These are phyloP conservation scores for Collybiopsis confluens DNA, from an alignment of 768 basidiomycete species.

Conservation along the genomic window DNA sequence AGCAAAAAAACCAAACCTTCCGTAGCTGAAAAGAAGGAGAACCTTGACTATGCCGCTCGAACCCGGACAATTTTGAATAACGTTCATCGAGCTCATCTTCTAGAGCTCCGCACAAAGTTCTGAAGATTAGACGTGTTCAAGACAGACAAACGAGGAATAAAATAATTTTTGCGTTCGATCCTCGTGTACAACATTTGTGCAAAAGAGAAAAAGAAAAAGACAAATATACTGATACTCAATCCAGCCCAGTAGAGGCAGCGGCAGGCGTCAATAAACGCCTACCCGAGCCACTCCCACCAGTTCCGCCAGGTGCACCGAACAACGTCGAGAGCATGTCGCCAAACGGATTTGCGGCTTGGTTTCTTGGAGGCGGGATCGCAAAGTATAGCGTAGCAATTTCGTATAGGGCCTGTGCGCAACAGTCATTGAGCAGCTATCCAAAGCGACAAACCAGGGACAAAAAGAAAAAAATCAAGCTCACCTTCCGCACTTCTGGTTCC, in stretches of 20 bases:
- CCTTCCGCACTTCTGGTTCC: conserved; percentile 58
- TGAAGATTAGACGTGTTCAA: too few species aligned
- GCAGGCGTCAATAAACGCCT: conserved; percentile 46
- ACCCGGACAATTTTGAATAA: too few species aligned
- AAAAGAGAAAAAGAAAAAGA: too few species aligned
- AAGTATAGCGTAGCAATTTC: conserved; percentile 80
- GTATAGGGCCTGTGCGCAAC: conserved; percentile 47
- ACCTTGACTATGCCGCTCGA: too few species aligned
- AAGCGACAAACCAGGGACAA: too few species aligned
- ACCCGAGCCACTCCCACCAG: conserved; percentile 30
- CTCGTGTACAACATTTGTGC: too few species aligned
- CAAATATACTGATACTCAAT: conserved; percentile 21
- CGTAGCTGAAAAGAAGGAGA: too few species aligned
- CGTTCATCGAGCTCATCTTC: too few species aligned
- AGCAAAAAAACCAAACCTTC: too few species aligned
- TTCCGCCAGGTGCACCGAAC: conserved; percentile 77
- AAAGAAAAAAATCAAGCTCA: too few species aligned
- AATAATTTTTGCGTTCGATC: neutral
- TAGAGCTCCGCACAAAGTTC: too few species aligned
- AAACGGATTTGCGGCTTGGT: conserved; percentile 71
- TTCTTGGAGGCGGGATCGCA: conserved; percentile 75
- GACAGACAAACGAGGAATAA: too few species aligned
- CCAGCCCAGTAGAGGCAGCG: conserved; percentile 36
- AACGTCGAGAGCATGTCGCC: conserved; percentile 87
- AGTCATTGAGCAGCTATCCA: neutral